Evolutionary conservation across 139 green algal genomes (phyloP), one percentile per base, ranked within the genome.

Genomic region (Closterium sp.): DNA sequence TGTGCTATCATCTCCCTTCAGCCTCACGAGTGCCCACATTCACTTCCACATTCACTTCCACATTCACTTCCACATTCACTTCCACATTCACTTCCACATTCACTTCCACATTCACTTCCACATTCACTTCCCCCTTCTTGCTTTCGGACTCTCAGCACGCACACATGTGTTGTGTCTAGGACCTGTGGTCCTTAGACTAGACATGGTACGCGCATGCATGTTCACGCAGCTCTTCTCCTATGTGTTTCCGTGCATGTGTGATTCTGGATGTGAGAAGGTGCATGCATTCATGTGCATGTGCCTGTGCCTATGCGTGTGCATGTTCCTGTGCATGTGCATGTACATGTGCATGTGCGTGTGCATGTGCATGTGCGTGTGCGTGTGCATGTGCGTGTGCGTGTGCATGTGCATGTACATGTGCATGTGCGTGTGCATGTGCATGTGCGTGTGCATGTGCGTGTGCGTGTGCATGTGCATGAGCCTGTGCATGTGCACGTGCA

Each of bases 261-360:
- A 30, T 9, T 86, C 0, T 28, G 27, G 24, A 28, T 86, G 79
- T 10, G 27, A 30, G 79, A 30, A 30, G 13, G 13, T 86, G 79
- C 27, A 17, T 28, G 27, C 28, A 10, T 86, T 9, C 79, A 86
- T 86, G 24, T 86, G 79, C 79, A 86, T 86, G 27, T 86, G 79
- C 79, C 4, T 86, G 73, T 86, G 73, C 73, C 22, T 86, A n/a
- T 86, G 73, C 73, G 27, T 86, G 73, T 86, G 73, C 73, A 86
- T 86, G 73, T 86, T 86, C 73, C 73, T 86, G 79, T 86, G 79
- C 79, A 86, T 86, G 79, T 86, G 79, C 79, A 29, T n/a, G 79
- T 86, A 17, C 79, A 29, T 86, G 79, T 86, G 7, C 79, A 30
- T 86, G 79, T 86, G 79, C 79, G 0, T 29, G 17, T 86, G 79